Base-by-base conservation (phyloP, 495 filamentous ascomycete species). In the Tuber melanosporum region DNA sequence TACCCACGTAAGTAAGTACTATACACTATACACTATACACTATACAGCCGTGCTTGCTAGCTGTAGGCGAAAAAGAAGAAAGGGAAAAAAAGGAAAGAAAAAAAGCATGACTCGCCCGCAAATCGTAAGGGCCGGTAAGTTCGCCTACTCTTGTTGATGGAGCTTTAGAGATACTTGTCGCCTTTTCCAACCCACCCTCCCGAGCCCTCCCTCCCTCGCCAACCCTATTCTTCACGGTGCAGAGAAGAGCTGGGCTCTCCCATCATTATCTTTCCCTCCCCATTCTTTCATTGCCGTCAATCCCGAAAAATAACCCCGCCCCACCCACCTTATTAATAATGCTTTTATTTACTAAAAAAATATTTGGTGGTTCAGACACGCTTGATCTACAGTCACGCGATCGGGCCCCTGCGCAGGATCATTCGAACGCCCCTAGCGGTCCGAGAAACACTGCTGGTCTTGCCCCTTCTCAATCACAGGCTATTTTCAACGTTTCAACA, bases 321-420 rank as follows among this genome's bases (percentile, higher is more conserved):
- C 73, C 71, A 46, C 41, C 71, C 71, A 72, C 44, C 41, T 72
- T 72, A 46, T 0, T 43, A 72, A 72, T 72, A n/a, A 46, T 43
- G 71, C 20, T 70, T 57, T 36, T 36, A 47, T 43, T 46, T 41
- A 74, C 41, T 73, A 45, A 66, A 66, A 66, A 32, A 66, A 15
- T 66, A 32, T 66, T 66, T 14, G 57, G 57, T 17, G 57, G n/a
- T 66, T 45, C 81, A 98, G 95, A 99, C 86, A 95, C 95, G 73
- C 90, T 98, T 84, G 95, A 99, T 86, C 91, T 99, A 10, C 96
- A 99, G 87, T 89, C 91, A 84, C 91, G 90, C 81, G 86, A 91
- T 83, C 85, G 92, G 42, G 93, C 93, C 41, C 94, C 94, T 69
- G 92, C 95, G 10, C 88, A 97, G 85, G 93, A 92, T 85, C 82